Percentiles rank a stretch among this genome's conserved stretches.
Evolutionary conservation across 1,284 basidiomycete genomes (phyloP).

Genomic region (Trametes sp.): DNA sequence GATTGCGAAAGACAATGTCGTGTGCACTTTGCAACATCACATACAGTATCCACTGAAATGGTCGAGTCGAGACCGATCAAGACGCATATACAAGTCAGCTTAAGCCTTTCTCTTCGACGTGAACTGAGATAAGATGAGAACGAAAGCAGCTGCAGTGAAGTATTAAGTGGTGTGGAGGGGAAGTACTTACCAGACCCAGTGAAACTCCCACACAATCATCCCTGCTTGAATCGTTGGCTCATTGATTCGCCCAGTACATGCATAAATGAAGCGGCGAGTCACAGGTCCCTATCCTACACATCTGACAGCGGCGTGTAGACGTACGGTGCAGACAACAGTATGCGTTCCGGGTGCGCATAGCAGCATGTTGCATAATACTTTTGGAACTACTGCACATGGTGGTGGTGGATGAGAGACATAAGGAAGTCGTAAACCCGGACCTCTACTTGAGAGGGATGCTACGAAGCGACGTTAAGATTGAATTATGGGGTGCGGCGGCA

Average conservation of each 20-base stretch:
- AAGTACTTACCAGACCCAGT: too few species aligned
- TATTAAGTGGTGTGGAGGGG: too few species aligned
- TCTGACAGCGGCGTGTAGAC: constrained; percentile 1
- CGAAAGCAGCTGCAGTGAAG: too few species aligned
- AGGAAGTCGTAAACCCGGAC: constrained; percentile 36
- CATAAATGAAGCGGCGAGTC: background rate
- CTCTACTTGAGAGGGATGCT: constrained; percentile 84
- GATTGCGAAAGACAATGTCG: too few species aligned
- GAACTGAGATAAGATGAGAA: too few species aligned
- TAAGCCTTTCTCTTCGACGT: too few species aligned
- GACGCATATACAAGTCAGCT: too few species aligned
- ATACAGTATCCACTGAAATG: too few species aligned
- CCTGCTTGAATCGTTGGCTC: background rate
- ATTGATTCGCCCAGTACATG: background rate
- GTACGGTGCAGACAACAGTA: constrained; percentile 27
- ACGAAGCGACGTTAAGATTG: constrained; percentile 9
- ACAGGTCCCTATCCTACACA: constrained; percentile 18
- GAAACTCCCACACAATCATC: background rate
- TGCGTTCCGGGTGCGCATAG: constrained; percentile 34
- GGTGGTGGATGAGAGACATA: constrained; percentile 35
- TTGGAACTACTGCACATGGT: constrained; percentile 42
- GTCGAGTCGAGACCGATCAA: too few species aligned
- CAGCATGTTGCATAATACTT: constrained; percentile 45
- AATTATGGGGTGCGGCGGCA: background rate
- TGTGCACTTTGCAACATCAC: too few species aligned